Base-by-base conservation (phyloP, 2,329 filamentous ascomycete species). In the Scedosporium dehoogii region DNA sequence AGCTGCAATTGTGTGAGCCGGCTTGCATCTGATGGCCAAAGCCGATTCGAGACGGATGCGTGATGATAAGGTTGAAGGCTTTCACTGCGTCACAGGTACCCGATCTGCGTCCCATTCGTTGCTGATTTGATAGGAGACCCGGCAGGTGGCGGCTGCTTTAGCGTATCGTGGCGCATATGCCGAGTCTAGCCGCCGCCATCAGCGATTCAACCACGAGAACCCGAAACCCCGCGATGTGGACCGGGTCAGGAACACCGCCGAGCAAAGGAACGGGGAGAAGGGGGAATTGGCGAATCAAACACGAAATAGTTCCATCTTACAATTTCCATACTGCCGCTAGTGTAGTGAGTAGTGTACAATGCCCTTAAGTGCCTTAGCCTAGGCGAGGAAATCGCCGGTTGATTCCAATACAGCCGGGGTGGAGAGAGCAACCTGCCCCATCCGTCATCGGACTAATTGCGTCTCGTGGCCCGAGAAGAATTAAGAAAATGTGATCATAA, bases 11-110 rank as follows among this genome's bases (percentile, higher is more conserved):
- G 33, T 7, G 14, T 41, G 58, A 42, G n/a, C 29, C 38, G 21
- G 21, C n/a, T 21, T 33, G 29, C 29, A 10, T 33, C 29, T 33
- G 29, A 16, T 44, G 29, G 29, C 55, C 27, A 58, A 33, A 29
- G 16, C 55, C 27, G 55, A 41, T 33, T 29, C 23, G 55, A 33
- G 25, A 56, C 51, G 51, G 25, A 27, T 21, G 42, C 2, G 44
- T 53, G 58, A 60, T 60, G 58, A 60, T 60, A 60, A 60, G 58
- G 58, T 60, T 60, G 58, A 29, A 29, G 4, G 42, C 41, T 59
- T 42, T 33, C 16, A 23, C 29, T 48, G 58, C 58, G 58, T 60
- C 58, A 60, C 16, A 60, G 44, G 29, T 10, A 33, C 29, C 29
- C 29, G 29, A 33, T 51, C 58, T 41, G 29, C 29, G 29, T 58